Evolutionary conservation across 305 asterid genomes (phyloP).

Genomic region (Fraxinus dipetala): DNA sequence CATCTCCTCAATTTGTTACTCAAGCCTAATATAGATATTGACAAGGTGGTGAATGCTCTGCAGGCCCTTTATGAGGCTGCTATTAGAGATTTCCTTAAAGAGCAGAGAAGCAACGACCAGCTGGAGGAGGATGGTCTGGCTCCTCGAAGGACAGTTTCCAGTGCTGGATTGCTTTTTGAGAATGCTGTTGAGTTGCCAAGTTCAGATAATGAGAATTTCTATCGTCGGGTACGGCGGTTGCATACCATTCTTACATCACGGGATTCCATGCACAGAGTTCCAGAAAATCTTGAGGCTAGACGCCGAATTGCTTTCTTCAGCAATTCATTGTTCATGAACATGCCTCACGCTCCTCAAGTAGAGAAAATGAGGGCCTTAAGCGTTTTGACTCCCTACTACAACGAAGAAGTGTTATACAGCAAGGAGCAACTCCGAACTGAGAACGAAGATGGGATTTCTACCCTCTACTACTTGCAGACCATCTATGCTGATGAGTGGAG

Average conservation of each 20-base stretch:
- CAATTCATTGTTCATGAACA: constrained; percentile 51
- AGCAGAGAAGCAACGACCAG: constrained; percentile 40
- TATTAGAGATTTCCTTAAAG: constrained; percentile 46
- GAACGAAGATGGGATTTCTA: constrained; percentile 56
- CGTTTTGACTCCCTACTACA: constrained; percentile 56
- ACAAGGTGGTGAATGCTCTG: constrained; percentile 44
- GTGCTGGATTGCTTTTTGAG: constrained; percentile 42
- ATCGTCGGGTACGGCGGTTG: constrained; percentile 47
- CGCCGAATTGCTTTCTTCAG: constrained; percentile 53
- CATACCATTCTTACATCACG: constrained; percentile 48
- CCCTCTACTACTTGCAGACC: constrained; percentile 48
- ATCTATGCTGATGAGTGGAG: constrained; percentile 54
- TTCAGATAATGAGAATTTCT: constrained; percentile 37
- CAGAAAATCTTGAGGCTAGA: constrained; percentile 52
- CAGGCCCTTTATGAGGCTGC: constrained; percentile 52
- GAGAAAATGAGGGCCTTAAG: constrained; percentile 56
- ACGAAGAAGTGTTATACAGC: constrained; percentile 44
- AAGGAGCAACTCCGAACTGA: constrained; percentile 51
- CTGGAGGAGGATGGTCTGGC: constrained; percentile 50
- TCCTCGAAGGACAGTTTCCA: constrained; percentile 33
- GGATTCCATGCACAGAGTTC: constrained; percentile 47
- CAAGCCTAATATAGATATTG: constrained; percentile 38
- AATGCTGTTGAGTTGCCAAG: constrained; percentile 38
- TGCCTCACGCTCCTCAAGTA: constrained; percentile 58
- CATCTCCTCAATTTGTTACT: constrained; percentile 38